Percentiles rank a stretch among this genome's conserved stretches.
Evolutionary conservation across 2,329 filamentous ascomycete species (phyloP).

Genomic region (Fonsecaea monophora): DNA sequence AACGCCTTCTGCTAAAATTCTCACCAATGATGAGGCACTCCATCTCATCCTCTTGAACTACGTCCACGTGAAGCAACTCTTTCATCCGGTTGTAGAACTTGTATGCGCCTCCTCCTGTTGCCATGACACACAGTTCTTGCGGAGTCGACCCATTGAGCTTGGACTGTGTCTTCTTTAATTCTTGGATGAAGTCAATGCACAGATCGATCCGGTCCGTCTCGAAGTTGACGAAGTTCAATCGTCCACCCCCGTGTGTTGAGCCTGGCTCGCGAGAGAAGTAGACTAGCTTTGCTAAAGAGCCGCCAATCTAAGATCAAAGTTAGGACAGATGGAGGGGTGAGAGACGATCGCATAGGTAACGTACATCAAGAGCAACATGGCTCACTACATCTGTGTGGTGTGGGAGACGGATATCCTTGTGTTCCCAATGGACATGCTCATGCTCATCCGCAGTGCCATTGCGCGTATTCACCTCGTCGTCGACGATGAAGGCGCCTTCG

Average conservation of each 20-base stretch:
- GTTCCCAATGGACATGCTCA: constrained; percentile 71
- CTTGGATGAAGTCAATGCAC: constrained; percentile 88
- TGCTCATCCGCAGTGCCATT: constrained; percentile 41
- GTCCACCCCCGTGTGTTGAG: constrained; percentile 79
- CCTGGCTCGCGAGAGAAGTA: constrained; percentile 92
- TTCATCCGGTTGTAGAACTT: constrained; percentile 95
- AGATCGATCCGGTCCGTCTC: constrained; percentile 94
- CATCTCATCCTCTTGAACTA: constrained; percentile 96
- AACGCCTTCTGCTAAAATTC: neutral
- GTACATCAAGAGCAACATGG: constrained; percentile 94
- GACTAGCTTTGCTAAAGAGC: constrained; percentile 92
- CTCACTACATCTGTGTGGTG: constrained; percentile 95
- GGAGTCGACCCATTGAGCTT: constrained; percentile 74
- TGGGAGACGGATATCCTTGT: constrained; percentile 91
- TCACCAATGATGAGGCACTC: constrained; percentile 93
- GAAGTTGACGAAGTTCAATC: constrained; percentile 93
- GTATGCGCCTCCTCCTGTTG: constrained; percentile 92
- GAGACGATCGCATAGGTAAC: constrained; percentile 46
- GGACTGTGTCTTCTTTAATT: constrained; percentile 81
- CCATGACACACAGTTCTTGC: constrained; percentile 85
- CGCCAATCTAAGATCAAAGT: constrained; percentile 75
- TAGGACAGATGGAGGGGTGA: constrained; percentile 10
- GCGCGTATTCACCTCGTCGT: constrained; percentile 69
- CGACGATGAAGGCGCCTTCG: constrained; percentile 93
- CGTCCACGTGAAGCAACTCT: constrained; percentile 77